phyloP scores from a whole-genome alignment of 2,329 filamentous ascomycete species.

The Aspergillus novofumigatus region DNA sequence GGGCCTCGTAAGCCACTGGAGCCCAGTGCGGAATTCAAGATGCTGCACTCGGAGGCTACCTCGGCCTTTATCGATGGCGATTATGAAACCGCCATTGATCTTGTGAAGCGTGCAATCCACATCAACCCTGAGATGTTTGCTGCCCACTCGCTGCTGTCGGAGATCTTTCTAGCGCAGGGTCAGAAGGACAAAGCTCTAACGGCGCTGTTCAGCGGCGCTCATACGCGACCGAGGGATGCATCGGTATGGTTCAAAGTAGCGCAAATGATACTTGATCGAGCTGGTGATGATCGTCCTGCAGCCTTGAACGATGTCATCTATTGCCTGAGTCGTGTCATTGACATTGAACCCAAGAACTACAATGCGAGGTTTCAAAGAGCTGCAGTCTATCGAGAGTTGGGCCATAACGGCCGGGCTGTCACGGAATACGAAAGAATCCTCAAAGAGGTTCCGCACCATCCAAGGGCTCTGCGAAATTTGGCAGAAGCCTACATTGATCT shows the following conservation, averaged over 20 bases:
- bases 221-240: constrained; percentile 52
- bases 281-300: constrained; percentile 41
- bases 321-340: constrained; percentile 52
- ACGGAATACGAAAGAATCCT: constrained; percentile 54
- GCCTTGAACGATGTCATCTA: constrained; percentile 48
- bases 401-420: constrained; percentile 44
- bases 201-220: constrained; percentile 55
- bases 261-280: constrained; percentile 49
- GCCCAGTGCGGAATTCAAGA: constrained; percentile 46
- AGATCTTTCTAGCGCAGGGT: constrained; percentile 55
- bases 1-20: constrained; percentile 45
- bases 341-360: constrained; percentile 49
- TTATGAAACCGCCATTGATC: constrained; percentile 41
- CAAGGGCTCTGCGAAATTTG: constrained; percentile 51
- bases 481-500: constrained; percentile 55
- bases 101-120: constrained; percentile 48
- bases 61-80: constrained; percentile 47
- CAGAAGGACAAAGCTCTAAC: constrained; percentile 54
- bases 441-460: constrained; percentile 51
- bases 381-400: constrained; percentile 50
- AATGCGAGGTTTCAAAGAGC: constrained; percentile 54
- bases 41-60: constrained; percentile 45
- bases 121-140: constrained; percentile 60
- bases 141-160: constrained; percentile 57
- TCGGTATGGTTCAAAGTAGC: constrained; percentile 57